These are phyloP conservation scores for Fraxinus latifolia DNA, from an alignment of 305 asterid genomes.

Conservation along the genomic window DNA sequence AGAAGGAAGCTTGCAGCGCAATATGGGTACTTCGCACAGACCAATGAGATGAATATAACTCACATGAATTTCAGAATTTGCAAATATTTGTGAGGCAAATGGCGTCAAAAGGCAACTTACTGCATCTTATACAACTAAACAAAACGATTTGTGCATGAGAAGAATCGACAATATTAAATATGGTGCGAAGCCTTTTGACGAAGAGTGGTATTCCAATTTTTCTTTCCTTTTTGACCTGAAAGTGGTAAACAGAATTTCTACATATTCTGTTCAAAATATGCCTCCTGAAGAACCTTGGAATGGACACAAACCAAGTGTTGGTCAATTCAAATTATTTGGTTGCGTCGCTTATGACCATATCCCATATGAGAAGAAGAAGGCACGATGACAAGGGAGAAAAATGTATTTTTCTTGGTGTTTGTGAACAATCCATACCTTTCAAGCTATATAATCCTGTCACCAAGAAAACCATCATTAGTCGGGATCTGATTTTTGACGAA, in stretches of 20 bases:
- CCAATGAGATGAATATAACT: not conserved
- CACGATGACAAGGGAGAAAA: not conserved
- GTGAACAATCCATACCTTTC: not conserved
- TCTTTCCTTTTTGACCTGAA: not conserved
- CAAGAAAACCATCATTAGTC: not conserved
- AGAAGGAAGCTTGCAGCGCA: not conserved
- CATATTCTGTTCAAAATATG: not conserved
- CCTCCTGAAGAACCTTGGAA: not conserved
- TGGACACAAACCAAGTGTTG: not conserved
- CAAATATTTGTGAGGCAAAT: not conserved
- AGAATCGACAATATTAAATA: not conserved
- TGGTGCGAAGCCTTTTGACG: not conserved
- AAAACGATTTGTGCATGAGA: not conserved
- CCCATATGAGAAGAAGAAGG: not conserved
- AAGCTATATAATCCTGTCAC: not conserved
- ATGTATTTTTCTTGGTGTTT: not conserved
- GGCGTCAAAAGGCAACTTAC: not conserved
- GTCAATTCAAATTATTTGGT: not conserved
- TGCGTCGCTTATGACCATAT: not conserved
- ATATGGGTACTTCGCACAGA: not conserved
- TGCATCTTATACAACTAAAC: not conserved
- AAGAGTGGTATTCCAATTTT: not conserved
- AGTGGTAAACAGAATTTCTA: not conserved
- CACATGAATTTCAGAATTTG: not conserved
- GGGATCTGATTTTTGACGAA: not conserved